Evolutionary conservation across 2,329 filamentous ascomycete genomes (phyloP).

Genomic region (Colletotrichum sansevieriae): DNA sequence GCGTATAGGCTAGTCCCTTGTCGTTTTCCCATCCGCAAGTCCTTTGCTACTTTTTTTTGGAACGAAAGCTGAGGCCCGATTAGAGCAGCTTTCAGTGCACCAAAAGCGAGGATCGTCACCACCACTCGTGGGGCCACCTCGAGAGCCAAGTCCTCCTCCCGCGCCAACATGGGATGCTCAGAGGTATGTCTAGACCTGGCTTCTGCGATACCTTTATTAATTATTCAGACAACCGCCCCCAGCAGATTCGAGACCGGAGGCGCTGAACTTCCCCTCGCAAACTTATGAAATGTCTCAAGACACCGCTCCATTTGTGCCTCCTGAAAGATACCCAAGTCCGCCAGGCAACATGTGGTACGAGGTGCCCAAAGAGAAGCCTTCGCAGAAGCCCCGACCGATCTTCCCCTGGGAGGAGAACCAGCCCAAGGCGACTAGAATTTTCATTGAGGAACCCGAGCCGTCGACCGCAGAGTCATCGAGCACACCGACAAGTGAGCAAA

Average conservation of each 20-base stretch:
- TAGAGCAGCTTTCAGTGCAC: slow-evolving; percentile 53
- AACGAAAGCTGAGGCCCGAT: slow-evolving; percentile 62
- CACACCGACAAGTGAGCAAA: slow-evolving; percentile 46
- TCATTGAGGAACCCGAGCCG: slow-evolving; percentile 53
- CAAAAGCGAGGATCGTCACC: slow-evolving; percentile 43
- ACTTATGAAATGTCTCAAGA: slow-evolving; percentile 89
- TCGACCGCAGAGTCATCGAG: slow-evolving; percentile 47
- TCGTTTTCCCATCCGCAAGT: slow-evolving; percentile 47
- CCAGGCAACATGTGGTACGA: slow-evolving; percentile 92
- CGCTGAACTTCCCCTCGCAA: slow-evolving; percentile 81
- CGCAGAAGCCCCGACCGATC: slow-evolving; percentile 74
- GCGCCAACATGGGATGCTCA: slow-evolving; percentile 65
- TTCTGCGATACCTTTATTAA: slow-evolving; percentile 37
- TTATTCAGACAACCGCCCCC: slow-evolving; percentile 72
- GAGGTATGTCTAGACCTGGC: slow-evolving; percentile 54
- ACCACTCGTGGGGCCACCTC: slow-evolving; percentile 51
- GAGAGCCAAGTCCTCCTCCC: slow-evolving; percentile 52
- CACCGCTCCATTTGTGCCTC: slow-evolving; percentile 80
- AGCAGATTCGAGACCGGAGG: slow-evolving; percentile 82
- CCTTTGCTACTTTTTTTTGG: slow-evolving; percentile 56
- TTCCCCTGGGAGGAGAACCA: slow-evolving; percentile 91
- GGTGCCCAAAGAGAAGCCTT: slow-evolving; percentile 75
- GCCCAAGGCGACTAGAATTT: slow-evolving; percentile 74
- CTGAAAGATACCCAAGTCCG: slow-evolving; percentile 82
- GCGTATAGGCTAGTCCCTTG: slow-evolving; percentile 43